Conservation (phyloP, 78 protist genomes). For the Dictyostelium intermedium region DNA sequence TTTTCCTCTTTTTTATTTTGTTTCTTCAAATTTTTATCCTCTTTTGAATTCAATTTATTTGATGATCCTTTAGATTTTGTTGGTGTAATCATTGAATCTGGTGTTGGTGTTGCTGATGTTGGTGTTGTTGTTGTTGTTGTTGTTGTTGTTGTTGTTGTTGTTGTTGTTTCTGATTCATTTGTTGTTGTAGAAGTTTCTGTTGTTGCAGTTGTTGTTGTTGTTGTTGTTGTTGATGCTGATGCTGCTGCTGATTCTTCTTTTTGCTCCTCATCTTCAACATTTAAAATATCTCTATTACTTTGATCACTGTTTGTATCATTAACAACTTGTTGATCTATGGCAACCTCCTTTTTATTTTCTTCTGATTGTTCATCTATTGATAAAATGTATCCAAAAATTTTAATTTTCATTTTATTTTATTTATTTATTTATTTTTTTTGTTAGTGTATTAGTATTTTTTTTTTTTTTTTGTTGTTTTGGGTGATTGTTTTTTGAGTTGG, state of each 20-base stretch:
- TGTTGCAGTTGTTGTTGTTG: background rate
- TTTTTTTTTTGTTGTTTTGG: background rate
- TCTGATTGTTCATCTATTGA: background rate
- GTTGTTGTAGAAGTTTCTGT: background rate
- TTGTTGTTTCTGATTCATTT: background rate
- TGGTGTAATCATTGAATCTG: constrained; percentile 1
- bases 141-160: no score
- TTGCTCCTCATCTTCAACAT: background rate
- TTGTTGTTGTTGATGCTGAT: background rate
- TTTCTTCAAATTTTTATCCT: background rate
- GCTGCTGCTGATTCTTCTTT: background rate
- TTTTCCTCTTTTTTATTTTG: background rate
- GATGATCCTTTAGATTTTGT: background rate
- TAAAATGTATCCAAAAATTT: background rate
- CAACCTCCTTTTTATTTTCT: background rate
- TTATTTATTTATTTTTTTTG: background rate
- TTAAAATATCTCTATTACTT: background rate
- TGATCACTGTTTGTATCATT: background rate
- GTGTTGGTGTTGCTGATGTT: background rate
- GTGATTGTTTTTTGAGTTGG: background rate
- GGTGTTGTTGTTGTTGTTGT: background rate
- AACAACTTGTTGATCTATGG: background rate
- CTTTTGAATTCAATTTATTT: background rate
- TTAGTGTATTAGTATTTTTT: background rate
- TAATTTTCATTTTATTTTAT: background rate